A percentile compares a stretch with the other conserved stretches of the same genome.
These are phyloP conservation scores for Melaleuca quinquenervia DNA, from an alignment of 345 rosid genomes.

Conservation along the genomic window DNA sequence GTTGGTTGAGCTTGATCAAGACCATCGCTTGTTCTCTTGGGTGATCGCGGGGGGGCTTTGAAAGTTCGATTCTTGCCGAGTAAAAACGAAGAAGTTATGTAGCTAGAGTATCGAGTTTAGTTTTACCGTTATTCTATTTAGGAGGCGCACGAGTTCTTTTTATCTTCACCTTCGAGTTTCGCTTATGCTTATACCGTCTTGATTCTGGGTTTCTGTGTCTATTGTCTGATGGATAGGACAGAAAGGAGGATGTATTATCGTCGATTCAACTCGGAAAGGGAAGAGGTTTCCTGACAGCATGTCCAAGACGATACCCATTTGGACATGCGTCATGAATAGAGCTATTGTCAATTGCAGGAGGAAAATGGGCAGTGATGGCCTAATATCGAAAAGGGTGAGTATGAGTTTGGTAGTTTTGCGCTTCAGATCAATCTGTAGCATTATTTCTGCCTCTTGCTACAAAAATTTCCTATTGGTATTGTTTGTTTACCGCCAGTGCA, in stretches of 20 bases:
- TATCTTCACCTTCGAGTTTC: neutral
- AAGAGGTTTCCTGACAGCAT: constrained; percentile 94
- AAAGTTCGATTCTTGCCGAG: neutral
- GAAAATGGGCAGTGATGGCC: constrained; percentile 10
- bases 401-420: neutral
- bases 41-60: neutral
- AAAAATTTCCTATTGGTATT: neutral
- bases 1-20: neutral
- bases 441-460: neutral
- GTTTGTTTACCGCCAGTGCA: neutral
- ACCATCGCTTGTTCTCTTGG: neutral
- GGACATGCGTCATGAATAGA: constrained; percentile 80
- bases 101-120: neutral
- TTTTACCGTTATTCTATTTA: neutral
- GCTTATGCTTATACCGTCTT: neutral
- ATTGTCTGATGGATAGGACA: constrained; percentile 44
- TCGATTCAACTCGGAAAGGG: constrained; percentile 86
- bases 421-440: neutral
- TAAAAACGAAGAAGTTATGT: neutral
- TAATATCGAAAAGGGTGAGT: constrained; percentile 20
- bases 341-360: constrained; percentile 31
- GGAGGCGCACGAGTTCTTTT: neutral
- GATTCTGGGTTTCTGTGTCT: constrained; percentile 1
- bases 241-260: constrained; percentile 79
- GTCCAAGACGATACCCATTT: constrained; percentile 94